These are phyloP conservation scores for Pyrenophora tritici-repentis DNA, from an alignment of 2,329 filamentous ascomycete species.

Conservation along the genomic window DNA sequence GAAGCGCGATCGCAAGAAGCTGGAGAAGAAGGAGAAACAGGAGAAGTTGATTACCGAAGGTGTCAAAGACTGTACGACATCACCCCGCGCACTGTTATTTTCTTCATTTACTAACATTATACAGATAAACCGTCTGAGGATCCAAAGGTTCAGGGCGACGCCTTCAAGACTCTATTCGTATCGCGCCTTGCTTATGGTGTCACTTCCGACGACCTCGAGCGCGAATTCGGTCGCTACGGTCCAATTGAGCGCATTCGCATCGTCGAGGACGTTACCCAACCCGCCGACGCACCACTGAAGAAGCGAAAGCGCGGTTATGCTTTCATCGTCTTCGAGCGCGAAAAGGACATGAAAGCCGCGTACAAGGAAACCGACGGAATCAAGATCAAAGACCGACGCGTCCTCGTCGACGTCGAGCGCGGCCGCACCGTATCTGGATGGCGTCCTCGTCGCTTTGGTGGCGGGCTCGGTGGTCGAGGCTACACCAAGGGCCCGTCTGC, in stretches of 20 bases:
- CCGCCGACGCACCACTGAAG: constrained; percentile 61
- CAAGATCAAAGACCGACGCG: constrained; percentile 86
- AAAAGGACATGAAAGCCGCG: constrained; percentile 99
- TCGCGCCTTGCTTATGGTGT: constrained; percentile 87
- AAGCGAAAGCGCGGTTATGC: constrained; percentile 87
- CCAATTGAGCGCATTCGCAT: constrained; percentile 94
- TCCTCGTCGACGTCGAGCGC: constrained; percentile 94
- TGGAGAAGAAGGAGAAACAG: constrained; percentile 74
- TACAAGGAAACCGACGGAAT: constrained; percentile 87
- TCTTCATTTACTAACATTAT: constrained; percentile 19
- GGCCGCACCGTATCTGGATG: constrained; percentile 92
- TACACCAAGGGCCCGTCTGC: constrained; percentile 83
- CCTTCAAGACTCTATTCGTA: constrained; percentile 94
- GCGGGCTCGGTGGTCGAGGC: constrained; percentile 86
- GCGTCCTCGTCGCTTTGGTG: constrained; percentile 89
- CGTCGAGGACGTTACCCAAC: constrained; percentile 74
- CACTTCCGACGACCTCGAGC: constrained; percentile 86
- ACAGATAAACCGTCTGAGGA: constrained; percentile 83
- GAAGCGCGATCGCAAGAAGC: constrained; percentile 78
- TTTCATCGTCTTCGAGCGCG: constrained; percentile 94
- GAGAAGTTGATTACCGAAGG: constrained; percentile 68
- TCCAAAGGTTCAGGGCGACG: constrained; percentile 86
- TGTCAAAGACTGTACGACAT: constrained; percentile 64
- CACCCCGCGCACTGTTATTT: neutral
- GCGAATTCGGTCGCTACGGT: constrained; percentile 91